Evolutionary conservation across 352 stramenopile species (phyloP).

Genomic region (Phytopythium ostracodes): DNA sequence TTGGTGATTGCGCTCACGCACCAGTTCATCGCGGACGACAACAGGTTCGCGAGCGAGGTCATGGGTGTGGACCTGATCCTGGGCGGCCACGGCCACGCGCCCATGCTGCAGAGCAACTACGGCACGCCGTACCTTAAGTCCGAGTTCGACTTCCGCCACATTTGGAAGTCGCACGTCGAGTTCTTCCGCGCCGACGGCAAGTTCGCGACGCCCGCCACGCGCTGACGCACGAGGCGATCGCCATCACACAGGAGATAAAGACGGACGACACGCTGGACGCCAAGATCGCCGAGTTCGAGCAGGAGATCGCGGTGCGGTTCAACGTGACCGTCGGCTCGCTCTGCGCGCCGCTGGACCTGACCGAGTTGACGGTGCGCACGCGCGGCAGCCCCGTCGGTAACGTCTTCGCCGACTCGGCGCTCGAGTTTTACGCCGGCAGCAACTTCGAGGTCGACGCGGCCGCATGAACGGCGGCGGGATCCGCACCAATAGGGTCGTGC

Average conservation of each 20-base stretch:
- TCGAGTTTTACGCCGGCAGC: constrained; percentile 38
- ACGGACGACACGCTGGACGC: constrained; percentile 45
- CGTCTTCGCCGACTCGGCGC: constrained; percentile 50
- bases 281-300: constrained; percentile 42
- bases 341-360: constrained; percentile 52
- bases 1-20: constrained; percentile 75
- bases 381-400: constrained; percentile 48
- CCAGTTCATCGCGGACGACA: constrained; percentile 67
- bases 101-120: constrained; percentile 71
- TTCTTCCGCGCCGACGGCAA: constrained; percentile 36
- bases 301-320: constrained; percentile 35
- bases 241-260: constrained; percentile 55
- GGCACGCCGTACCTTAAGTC: constrained; percentile 71
- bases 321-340: constrained; percentile 43
- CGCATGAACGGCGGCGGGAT: constrained; percentile 66
- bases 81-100: constrained; percentile 67
- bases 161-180: constrained; percentile 60
- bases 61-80: constrained; percentile 61
- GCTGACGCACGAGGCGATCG: constrained; percentile 44
- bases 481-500: constrained; percentile 53
- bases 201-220: not conserved
- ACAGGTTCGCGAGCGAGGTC: constrained; percentile 64
- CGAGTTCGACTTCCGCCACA: constrained; percentile 64
- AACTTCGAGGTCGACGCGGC: constrained; percentile 40
- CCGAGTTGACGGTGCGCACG: constrained; percentile 39